Conservation (phyloP, 148 eudicot species). For the Pouteria glomerata region DNA sequence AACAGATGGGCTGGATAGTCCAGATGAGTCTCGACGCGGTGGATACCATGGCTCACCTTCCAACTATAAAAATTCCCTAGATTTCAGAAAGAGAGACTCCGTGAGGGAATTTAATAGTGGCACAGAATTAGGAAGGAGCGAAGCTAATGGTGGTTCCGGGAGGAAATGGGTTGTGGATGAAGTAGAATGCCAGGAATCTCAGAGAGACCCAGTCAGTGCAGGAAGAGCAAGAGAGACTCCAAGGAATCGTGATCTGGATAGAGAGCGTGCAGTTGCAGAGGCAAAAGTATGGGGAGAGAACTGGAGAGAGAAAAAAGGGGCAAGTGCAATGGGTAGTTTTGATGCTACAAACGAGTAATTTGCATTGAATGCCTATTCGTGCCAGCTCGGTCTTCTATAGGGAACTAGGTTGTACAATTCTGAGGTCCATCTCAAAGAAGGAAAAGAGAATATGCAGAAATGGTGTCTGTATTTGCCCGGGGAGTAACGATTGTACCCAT, state of each 20-base stretch:
- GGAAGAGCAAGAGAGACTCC: conserved; percentile 52
- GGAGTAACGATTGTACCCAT: not conserved
- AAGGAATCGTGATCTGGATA: conserved; percentile 63
- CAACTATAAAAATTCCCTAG: conserved; percentile 63
- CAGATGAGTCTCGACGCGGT: conserved; percentile 36
- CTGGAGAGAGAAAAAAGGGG: conserved; percentile 61
- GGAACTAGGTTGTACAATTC: no score
- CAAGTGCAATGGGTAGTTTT: conserved; percentile 46
- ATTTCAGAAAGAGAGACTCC: conserved; percentile 52
- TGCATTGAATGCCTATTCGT: no score
- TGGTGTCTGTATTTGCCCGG: no score
- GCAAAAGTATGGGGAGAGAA: conserved; percentile 94
- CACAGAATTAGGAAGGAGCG: conserved; percentile 52
- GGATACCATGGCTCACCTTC: conserved; percentile 58
- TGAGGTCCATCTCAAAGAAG: no score
- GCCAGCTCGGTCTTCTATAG: no score
- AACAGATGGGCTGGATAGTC: conserved; percentile 48
- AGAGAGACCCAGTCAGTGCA: conserved; percentile 49
- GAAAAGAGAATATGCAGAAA: no score
- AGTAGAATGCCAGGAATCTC: conserved; percentile 44
- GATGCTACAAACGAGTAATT: conserved; percentile 53
- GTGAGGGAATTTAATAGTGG: conserved; percentile 37
- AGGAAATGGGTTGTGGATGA: conserved; percentile 61
- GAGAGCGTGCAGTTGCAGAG: conserved; percentile 86
- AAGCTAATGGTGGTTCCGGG: conserved; percentile 55